Evolutionary conservation across 495 filamentous ascomycete species (phyloP).

Genomic region (Lindgomyces ingoldianus): DNA sequence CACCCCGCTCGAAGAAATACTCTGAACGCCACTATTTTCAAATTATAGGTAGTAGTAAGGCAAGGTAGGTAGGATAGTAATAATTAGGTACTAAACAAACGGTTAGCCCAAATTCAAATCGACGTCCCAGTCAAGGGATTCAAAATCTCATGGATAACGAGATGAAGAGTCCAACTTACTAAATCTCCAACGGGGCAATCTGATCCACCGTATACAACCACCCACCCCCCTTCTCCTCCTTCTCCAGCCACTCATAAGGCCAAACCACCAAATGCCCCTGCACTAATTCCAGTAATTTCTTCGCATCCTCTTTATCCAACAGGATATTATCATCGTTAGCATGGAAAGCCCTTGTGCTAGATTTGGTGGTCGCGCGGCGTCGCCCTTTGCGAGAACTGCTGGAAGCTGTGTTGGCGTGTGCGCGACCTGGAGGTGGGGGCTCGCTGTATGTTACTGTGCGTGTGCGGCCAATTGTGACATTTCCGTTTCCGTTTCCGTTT

Average conservation of each 20-base stretch:
- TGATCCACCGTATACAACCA: conserved; percentile 97
- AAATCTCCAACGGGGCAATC: conserved; percentile 94
- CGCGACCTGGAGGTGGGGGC: conserved; percentile 12
- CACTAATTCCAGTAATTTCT: conserved; percentile 75
- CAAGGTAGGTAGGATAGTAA: no score
- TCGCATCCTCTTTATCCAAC: conserved; percentile 69
- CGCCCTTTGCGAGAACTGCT: conserved; percentile 49
- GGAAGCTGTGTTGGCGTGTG: conserved; percentile 39
- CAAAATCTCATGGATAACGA: not conserved
- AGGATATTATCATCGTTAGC: conserved; percentile 63
- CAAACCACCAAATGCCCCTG: conserved; percentile 90
- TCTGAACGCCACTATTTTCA: not conserved
- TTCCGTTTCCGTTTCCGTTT: conserved; percentile 10
- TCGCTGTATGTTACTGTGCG: conserved; percentile 35
- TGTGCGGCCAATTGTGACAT: not conserved
- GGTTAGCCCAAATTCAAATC: not conserved
- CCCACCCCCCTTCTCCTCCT: conserved; percentile 88
- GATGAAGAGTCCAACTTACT: conserved; percentile 46
- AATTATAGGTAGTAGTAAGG: no score
- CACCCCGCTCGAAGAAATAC: not conserved
- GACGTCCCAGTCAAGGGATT: not conserved
- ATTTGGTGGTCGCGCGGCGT: conserved; percentile 74
- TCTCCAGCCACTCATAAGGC: conserved; percentile 90
- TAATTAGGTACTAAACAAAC: not conserved
- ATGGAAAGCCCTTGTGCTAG: conserved; percentile 70